Base-by-base conservation (phyloP, 1,284 basidiomycete genomes). In the Anthracocystis panici-leucophaei region DNA sequence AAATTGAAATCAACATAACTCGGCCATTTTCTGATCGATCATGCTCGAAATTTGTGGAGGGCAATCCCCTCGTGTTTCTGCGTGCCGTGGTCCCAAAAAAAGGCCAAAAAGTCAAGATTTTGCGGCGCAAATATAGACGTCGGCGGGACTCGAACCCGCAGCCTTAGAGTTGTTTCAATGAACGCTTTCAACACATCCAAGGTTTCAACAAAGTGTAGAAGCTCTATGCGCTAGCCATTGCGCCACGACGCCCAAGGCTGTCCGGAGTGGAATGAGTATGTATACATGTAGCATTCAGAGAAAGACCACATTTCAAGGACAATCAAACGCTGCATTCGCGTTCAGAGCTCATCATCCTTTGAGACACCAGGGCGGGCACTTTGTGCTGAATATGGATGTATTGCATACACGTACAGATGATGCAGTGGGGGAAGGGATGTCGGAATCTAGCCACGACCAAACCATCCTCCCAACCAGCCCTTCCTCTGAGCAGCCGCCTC, bases 391-490 rank as follows among this genome's bases (percentile, higher is more conserved):
- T n/a, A 29, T 25, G 35, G 12, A 7, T 38, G 35, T 38, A 31
- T 48, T 20, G 48, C 48, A 20, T 31, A 3, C 29, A 31, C 18
- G 10, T 10, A 49, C 42, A 45, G n/a, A 27, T 23, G 25, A 3
- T 18, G 25, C 10, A 29, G 3, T 40, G 57, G 41, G 33, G 10
- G 12, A 25, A 44, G 27, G n/a, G 14, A 12, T 6, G 4, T 31
- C 20, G 29, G 7, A 4, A n/a, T 27, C 27, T 50, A 75, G 3
- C 61, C 55, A 41, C 74, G 65, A 44, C 74, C 69, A 48, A 84
- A 80, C 83, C 83, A 84, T 10, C 83, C 78, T 14, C 81, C 74
- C 46, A 84, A 69, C 83, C 83, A 84, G 18, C 82, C 74, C 38
- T 67, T 73, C 66, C 71, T 78, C 58, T 76, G 71, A 52, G 58